phyloP scores from a whole-genome alignment of 1,139 yeast species.

The Diutina siamensis region DNA sequence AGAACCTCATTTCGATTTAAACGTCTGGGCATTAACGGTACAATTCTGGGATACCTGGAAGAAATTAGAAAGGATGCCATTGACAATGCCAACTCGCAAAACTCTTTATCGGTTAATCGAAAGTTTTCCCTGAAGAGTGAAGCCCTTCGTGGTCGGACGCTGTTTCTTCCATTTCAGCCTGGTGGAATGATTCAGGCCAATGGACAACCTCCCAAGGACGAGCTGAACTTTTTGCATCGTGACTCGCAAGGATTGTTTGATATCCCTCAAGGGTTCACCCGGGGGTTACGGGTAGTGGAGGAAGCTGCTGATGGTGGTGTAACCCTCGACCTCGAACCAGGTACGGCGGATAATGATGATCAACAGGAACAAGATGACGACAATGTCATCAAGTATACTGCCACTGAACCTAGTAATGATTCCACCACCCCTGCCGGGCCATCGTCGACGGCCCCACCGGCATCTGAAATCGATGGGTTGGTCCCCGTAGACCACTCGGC shows the following conservation, averaged over 20 bases:
- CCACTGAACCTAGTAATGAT: conserved; percentile 8
- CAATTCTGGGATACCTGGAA: conserved; percentile 53
- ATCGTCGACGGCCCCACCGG: conserved; percentile 46
- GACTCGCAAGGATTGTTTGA: conserved; percentile 70
- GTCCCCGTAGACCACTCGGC: conserved; percentile 86
- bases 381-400: conserved; percentile 10
- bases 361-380: conserved; percentile 20
- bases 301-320: conserved; percentile 35
- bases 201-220: conserved; percentile 15
- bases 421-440: too few species aligned
- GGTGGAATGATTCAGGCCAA: conserved; percentile 55
- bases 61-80: conserved; percentile 40
- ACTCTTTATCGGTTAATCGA: conserved; percentile 64
- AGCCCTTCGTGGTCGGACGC: conserved; percentile 57
- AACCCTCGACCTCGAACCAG: conserved; percentile 50
- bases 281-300: conserved; percentile 43
- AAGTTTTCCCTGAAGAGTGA: conserved; percentile 53
- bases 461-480: conserved; percentile 44
- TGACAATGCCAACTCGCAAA: conserved; percentile 45
- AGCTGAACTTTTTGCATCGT: conserved; percentile 42
- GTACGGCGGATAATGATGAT: conserved; percentile 23
- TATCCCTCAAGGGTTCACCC: conserved; percentile 66
- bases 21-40: conserved; percentile 68
- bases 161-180: conserved; percentile 83
- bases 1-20: conserved; percentile 51